These are phyloP conservation scores for Glaciozyma martinii DNA, from an alignment of 768 basidiomycete genomes.

Conservation along the genomic window DNA sequence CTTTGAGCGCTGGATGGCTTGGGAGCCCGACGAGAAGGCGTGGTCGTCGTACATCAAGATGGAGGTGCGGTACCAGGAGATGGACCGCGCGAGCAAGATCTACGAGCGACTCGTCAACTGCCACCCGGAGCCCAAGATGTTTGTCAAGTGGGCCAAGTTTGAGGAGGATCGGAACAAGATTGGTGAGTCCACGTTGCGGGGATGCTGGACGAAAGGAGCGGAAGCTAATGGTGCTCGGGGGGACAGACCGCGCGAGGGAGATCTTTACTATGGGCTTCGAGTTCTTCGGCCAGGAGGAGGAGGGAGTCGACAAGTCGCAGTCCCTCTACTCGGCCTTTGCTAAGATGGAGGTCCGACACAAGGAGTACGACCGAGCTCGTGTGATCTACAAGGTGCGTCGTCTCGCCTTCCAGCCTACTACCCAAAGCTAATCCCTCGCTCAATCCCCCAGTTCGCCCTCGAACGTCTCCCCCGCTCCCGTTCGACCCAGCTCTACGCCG, in stretches of 20 bases:
- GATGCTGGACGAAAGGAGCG: no score
- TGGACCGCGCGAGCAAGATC: slow-evolving; percentile 81
- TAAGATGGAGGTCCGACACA: slow-evolving; percentile 91
- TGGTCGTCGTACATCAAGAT: slow-evolving; percentile 99
- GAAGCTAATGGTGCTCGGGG: background rate
- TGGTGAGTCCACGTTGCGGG: slow-evolving; percentile 23
- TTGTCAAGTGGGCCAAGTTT: slow-evolving; percentile 60
- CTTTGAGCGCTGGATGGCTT: slow-evolving; percentile 98
- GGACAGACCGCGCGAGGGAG: slow-evolving; percentile 60
- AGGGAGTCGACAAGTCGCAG: slow-evolving; percentile 69
- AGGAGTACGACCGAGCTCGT: slow-evolving; percentile 92
- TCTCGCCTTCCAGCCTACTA: background rate
- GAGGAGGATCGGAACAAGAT: slow-evolving; percentile 53
- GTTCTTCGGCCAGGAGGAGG: slow-evolving; percentile 54
- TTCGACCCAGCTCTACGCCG: slow-evolving; percentile 73
- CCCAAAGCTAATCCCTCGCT: background rate
- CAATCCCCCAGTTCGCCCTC: slow-evolving; percentile 68
- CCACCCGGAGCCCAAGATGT: slow-evolving; percentile 55
- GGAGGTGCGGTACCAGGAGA: slow-evolving; percentile 84
- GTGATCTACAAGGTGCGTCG: slow-evolving; percentile 83
- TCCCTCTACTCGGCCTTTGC: slow-evolving; percentile 87
- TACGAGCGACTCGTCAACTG: slow-evolving; percentile 76
- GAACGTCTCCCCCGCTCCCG: slow-evolving; percentile 85
- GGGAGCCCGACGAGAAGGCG: slow-evolving; percentile 99
- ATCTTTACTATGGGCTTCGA: slow-evolving; percentile 85